Conservation (phyloP, 352 stramenopile genomes). For the Globisporangium middletonii region DNA sequence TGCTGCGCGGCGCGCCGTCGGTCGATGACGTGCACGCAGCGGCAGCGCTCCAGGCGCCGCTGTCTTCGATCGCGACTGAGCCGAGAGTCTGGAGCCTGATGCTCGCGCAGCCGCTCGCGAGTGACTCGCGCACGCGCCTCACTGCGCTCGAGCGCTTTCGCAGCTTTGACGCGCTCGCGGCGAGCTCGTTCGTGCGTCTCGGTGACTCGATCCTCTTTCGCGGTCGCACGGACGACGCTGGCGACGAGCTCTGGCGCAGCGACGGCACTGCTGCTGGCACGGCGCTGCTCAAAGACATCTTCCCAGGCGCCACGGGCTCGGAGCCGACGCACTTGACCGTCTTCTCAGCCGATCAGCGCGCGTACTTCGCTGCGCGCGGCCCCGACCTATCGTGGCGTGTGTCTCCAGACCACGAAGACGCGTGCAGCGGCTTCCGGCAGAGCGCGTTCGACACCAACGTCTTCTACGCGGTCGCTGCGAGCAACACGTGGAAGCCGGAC, state of each 20-base stretch:
- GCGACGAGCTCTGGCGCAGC: slow-evolving; percentile 73
- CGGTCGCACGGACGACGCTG: slow-evolving; percentile 12
- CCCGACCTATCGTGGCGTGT: slow-evolving; percentile 64
- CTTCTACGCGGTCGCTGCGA: slow-evolving; percentile 64
- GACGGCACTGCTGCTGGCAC: slow-evolving; percentile 66
- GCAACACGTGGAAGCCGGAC: slow-evolving; percentile 52
- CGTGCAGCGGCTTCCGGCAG: slow-evolving; percentile 63
- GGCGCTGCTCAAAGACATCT: slow-evolving; percentile 60
- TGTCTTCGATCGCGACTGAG: slow-evolving; percentile 8
- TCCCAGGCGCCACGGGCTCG: slow-evolving; percentile 23
- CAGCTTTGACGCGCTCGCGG: slow-evolving; percentile 3
- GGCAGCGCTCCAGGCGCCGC: neutral
- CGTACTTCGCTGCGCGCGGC: slow-evolving; percentile 82
- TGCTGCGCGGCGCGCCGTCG: slow-evolving; percentile 33
- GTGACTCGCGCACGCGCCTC: slow-evolving; percentile 21
- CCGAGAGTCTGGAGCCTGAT: slow-evolving; percentile 17
- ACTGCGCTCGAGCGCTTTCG: slow-evolving; percentile 13
- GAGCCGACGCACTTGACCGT: slow-evolving; percentile 28
- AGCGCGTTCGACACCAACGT: slow-evolving; percentile 49
- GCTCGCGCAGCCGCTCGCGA: slow-evolving; percentile 15
- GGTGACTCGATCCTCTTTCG: slow-evolving; percentile 28
- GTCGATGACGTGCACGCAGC: slow-evolving; percentile 6
- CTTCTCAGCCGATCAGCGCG: slow-evolving; percentile 47
- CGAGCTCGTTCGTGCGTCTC: slow-evolving; percentile 18
- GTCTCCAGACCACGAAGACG: slow-evolving; percentile 31